phyloP scores from a whole-genome alignment of 192 early-diverging fungal genomes.

The Coemansia sp. region DNA sequence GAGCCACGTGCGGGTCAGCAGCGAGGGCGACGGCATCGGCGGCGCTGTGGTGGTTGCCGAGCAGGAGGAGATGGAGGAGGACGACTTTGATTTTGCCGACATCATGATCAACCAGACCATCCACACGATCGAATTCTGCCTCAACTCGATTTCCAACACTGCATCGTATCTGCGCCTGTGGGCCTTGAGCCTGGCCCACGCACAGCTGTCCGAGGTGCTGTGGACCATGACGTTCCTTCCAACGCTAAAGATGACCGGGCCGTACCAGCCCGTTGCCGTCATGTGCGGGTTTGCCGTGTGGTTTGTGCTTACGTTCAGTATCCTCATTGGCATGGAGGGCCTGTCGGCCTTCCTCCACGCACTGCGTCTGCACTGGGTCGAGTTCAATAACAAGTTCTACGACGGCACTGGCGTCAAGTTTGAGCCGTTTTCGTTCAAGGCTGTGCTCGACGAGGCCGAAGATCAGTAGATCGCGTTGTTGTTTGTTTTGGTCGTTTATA shows the following conservation, averaged over 20 bases:
- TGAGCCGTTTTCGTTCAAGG: constrained; percentile 83
- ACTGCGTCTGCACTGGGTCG: constrained; percentile 94
- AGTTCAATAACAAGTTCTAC: constrained; percentile 99
- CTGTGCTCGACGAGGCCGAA: constrained; percentile 38
- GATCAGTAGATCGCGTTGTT: constrained; percentile 14
- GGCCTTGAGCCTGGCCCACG: constrained; percentile 97
- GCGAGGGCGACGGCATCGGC: constrained; percentile 42
- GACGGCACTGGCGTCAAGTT: constrained; percentile 84
- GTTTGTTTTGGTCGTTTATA: background rate
- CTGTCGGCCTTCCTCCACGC: constrained; percentile 85
- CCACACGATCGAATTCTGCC: constrained; percentile 98
- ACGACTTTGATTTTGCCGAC: constrained; percentile 90
- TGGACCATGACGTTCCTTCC: constrained; percentile 82
- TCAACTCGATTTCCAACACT: constrained; percentile 95
- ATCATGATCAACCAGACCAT: constrained; percentile 96
- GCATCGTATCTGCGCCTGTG: constrained; percentile 98
- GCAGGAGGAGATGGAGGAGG: constrained; percentile 65
- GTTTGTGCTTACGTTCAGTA: constrained; percentile 79
- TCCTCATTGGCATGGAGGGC: constrained; percentile 83
- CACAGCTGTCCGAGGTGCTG: constrained; percentile 94
- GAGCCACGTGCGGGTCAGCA: constrained; percentile 51
- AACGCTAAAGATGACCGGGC: constrained; percentile 44
- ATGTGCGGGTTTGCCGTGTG: constrained; percentile 79
- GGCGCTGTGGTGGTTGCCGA: constrained; percentile 55
- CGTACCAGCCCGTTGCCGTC: constrained; percentile 65